Evolutionary conservation across 78 protist genomes (phyloP), one percentile per base, ranked within the genome.

Genomic region (Dictyostelium purpureum): DNA sequence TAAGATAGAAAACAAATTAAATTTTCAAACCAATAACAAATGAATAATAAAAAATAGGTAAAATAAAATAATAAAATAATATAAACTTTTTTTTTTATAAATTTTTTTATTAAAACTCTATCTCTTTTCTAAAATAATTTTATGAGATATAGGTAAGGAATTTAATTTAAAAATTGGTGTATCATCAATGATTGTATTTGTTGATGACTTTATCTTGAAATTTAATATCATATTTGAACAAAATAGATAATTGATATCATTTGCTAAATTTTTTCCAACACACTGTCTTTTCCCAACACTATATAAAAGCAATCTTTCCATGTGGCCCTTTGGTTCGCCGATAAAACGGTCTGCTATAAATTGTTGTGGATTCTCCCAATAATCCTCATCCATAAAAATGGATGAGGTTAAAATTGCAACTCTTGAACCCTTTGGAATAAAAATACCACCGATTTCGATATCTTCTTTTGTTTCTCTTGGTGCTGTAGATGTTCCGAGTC

Each of bases 261-360:
- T 37, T 16, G 90, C 90, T 16, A 82, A 21, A 14, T 67, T 70
- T 9, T 9, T 11, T 38, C 90, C 90, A 2, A 73, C 33, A 56
- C 90, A 82, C 16, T 70, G 54, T 37, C 90, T 19, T 40, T 14
- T 21, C 35, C 79, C 79, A 40, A 70, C 16, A 38, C 63, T 28
- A 75, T 70, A 82, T 37, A 66, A 79, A 6, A 82, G 7, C 35
- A 57, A 70, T 6, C 52, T 38, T n/a, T 70, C 79, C 1, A 75
- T 24, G n/a, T 82, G 90, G 2, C 18, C 6, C 7, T 63, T 40
- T 49, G 24, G 14, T 0, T 80, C 77, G 21, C 21, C 37, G 9
- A 80, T 0, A n/a, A 82, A 82, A 70, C 90, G 51, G 3, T 82
- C 90, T n/a, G 90, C 79, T 0, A 40, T 73, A 40, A 82, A 82